Percentiles rank a stretch among this genome's conserved stretches.
Conservation (phyloP, 768 basidiomycete genomes). For the Boletus rufocinnamomeus region DNA sequence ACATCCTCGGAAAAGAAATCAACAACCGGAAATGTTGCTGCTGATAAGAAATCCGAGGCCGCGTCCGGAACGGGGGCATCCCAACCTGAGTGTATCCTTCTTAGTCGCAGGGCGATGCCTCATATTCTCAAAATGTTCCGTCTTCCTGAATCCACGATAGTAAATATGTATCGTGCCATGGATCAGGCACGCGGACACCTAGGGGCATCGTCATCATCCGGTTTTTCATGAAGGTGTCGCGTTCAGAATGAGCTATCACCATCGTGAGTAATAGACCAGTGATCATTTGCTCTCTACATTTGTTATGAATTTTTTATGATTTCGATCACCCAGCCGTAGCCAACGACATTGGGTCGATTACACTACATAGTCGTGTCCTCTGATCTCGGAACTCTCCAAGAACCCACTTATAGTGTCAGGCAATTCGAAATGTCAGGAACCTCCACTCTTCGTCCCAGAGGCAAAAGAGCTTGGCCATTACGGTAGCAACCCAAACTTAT, state of each 20-base stretch:
- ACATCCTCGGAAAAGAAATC: slow-evolving; percentile 13
- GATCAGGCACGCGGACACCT: slow-evolving; percentile 52
- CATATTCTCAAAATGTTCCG: slow-evolving; percentile 47
- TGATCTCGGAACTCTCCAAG: background rate
- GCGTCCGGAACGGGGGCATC: slow-evolving; percentile 4
- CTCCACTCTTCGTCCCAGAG: background rate
- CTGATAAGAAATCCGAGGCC: slow-evolving; percentile 5
- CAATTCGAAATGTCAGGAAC: background rate
- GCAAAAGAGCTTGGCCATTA: background rate
- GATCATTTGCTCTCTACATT: slow-evolving; percentile 17
- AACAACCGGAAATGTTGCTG: background rate
- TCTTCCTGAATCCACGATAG: slow-evolving; percentile 45
- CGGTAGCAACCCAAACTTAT: background rate
- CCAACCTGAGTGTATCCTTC: slow-evolving; percentile 39
- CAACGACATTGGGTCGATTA: slow-evolving; percentile 12
- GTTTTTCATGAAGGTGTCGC: background rate
- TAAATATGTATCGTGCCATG: slow-evolving; percentile 63
- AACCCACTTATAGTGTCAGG: background rate
- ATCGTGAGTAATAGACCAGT: slow-evolving; percentile 14
- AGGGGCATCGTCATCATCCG: slow-evolving; percentile 11
- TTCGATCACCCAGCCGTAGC: background rate
- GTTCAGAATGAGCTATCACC: background rate
- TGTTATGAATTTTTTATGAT: background rate
- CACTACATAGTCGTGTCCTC: background rate
- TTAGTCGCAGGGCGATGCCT: slow-evolving; percentile 57